phyloP scores from a whole-genome alignment of 805 yeast genomes.

The Teunomyces aglyptinius region DNA sequence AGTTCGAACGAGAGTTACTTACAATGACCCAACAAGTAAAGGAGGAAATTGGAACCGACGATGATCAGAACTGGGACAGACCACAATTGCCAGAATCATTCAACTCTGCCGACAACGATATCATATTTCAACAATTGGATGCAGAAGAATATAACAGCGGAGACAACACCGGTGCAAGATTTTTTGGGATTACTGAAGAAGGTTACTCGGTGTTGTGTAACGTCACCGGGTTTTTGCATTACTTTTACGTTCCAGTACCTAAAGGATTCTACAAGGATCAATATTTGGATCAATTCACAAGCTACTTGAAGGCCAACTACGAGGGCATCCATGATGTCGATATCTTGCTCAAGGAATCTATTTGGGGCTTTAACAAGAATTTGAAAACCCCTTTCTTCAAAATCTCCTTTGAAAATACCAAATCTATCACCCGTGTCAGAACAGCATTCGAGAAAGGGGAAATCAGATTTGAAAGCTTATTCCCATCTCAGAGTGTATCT shows the following conservation, averaged over 20 bases:
- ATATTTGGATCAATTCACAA: slow-evolving; percentile 44
- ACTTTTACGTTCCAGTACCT: slow-evolving; percentile 91
- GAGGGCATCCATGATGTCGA: slow-evolving; percentile 66
- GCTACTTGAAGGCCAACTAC: slow-evolving; percentile 47
- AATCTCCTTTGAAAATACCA: slow-evolving; percentile 64
- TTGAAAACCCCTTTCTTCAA: slow-evolving; percentile 76
- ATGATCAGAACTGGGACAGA: slow-evolving; percentile 48
- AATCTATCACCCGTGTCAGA: slow-evolving; percentile 65
- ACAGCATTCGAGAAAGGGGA: slow-evolving; percentile 83
- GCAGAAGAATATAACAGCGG: slow-evolving; percentile 77
- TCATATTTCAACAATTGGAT: slow-evolving; percentile 87
- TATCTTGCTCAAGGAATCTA: slow-evolving; percentile 70
- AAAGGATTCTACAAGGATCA: slow-evolving; percentile 62
- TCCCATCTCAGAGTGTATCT: slow-evolving; percentile 62
- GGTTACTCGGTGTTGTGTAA: slow-evolving; percentile 91
- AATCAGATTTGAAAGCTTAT: slow-evolving; percentile 59
- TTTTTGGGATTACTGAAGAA: slow-evolving; percentile 87
- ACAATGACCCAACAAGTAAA: slow-evolving; percentile 32
- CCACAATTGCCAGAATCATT: slow-evolving; percentile 54
- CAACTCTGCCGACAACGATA: slow-evolving; percentile 48
- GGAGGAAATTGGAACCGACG: slow-evolving; percentile 25
- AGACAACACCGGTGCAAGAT: slow-evolving; percentile 65
- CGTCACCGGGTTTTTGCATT: slow-evolving; percentile 85
- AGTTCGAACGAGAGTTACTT: slow-evolving; percentile 39
- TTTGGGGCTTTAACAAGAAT: slow-evolving; percentile 92